Base-by-base conservation (phyloP, 805 yeast genomes). In the Clavispora carvajalis region DNA sequence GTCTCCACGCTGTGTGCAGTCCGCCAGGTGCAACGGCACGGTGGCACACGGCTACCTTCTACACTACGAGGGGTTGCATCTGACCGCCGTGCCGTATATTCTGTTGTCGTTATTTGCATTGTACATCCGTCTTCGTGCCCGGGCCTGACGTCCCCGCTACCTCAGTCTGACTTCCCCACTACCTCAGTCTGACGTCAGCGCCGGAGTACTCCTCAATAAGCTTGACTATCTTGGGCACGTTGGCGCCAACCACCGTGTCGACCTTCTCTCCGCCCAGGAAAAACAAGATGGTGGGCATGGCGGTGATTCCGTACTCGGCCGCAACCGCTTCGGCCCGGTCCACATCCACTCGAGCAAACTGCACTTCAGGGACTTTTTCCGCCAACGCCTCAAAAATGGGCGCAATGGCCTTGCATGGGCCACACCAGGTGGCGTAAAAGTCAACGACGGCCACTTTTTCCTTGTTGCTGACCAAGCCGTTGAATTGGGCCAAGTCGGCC, bases 361-460 rank as follows among this genome's bases (percentile, higher is more conserved):
- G 71, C 1, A 79, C 85, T 42, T 70, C 71, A 10, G 71, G 70
- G 12, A 60, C 52, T 44, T 67, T 64, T 16, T 73, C 71, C 19
- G 73, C 64, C 44, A 69, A 57, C 28, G 59, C 58, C 34, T 65
- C 73, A 34, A 80, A 57, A 16, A 76, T 58, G 12, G 88, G 88
- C 3, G 82, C 70, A 52, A 82, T 73, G n/a, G 82, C 82, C 51
- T 77, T 79, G 53, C 88, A 82, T n/a, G 88, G 88, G 7, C 82
- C 86, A 60, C 88, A 82, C 88, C 88, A 82, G 9, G 79, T 74
- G 23, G 88, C 87, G 59, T 72, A 79, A 57, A 81, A 82, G 56
- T 82, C 87, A 37, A 80, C 74, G 2, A 81, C 64, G 1, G 81
- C 65, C 26, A 76, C 57, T 41, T 74, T 69, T 25, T 65, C 58